These are phyloP conservation scores for Clathrospora elynae DNA, from an alignment of 2,329 filamentous ascomycete genomes.

Conservation along the genomic window DNA sequence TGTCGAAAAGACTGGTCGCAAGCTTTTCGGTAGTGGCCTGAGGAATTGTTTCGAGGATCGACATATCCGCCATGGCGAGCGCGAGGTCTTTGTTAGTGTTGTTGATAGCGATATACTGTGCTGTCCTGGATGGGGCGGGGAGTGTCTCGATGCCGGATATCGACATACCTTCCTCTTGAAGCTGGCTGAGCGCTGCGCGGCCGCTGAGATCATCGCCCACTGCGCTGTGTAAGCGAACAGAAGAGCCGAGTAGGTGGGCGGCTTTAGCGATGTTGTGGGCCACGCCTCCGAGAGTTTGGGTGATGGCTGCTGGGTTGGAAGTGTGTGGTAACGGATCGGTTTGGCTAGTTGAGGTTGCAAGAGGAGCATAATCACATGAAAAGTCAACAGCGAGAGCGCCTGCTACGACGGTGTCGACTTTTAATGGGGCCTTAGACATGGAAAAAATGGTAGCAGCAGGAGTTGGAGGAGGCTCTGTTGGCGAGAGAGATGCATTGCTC, in stretches of 20 bases:
- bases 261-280: conserved; percentile 90
- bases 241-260: conserved; percentile 69
- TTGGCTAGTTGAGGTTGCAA: conserved; percentile 47
- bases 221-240: conserved; percentile 76
- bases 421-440: conserved; percentile 4
- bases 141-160: conserved; percentile 62
- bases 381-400: conserved; percentile 90
- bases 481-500: conserved; percentile 22
- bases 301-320: conserved; percentile 83
- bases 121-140: conserved; percentile 65
- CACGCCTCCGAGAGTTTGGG: conserved; percentile 85
- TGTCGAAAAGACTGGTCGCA: conserved; percentile 19
- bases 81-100: conserved; percentile 80
- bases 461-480: conserved; percentile 15
- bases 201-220: conserved; percentile 82
- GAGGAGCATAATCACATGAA: conserved; percentile 74
- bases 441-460: conserved; percentile 10
- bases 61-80: conserved; percentile 97
- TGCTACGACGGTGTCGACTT: conserved; percentile 75
- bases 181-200: conserved; percentile 68
- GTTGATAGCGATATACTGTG: conserved; percentile 91
- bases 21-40: conserved; percentile 19
- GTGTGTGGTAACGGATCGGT: conserved; percentile 66
- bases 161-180: conserved; percentile 68
- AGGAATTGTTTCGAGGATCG: conserved; percentile 66